Evolutionary conservation across 306 rosid genomes (phyloP).

Genomic region (Glycine tomentella): DNA sequence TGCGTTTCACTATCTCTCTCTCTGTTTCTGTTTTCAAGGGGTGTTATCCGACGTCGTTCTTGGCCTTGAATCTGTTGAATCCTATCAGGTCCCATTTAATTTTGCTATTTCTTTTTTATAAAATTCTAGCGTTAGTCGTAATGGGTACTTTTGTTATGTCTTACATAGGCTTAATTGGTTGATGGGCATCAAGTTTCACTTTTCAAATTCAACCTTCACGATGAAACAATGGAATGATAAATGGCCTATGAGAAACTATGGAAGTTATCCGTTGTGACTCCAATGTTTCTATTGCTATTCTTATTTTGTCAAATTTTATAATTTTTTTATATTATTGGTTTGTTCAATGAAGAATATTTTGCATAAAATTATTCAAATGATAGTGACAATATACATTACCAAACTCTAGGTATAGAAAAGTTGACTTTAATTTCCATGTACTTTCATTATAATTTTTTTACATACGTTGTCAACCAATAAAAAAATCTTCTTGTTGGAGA

Average conservation of each 20-base stretch:
- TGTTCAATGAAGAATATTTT: not conserved
- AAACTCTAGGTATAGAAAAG: no score
- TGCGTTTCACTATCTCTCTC: not conserved
- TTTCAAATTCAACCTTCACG: conserved; percentile 23
- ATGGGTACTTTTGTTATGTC: conserved; percentile 22
- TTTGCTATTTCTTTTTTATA: not conserved
- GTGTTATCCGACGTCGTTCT: conserved; percentile 88
- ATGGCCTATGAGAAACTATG: not conserved
- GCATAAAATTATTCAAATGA: not conserved
- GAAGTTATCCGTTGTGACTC: not conserved
- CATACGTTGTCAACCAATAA: no score
- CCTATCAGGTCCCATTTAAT: conserved; percentile 66
- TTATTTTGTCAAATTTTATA: not conserved
- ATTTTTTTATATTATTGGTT: not conserved
- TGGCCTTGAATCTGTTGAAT: conserved; percentile 87
- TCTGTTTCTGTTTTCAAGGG: conserved; percentile 54
- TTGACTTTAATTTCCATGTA: no score
- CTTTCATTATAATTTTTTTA: no score
- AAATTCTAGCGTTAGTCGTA: conserved; percentile 1
- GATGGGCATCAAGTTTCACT: not conserved
- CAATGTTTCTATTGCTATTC: not conserved
- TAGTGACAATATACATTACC: not conserved
- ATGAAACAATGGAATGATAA: not conserved
- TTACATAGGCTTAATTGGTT: conserved; percentile 21
- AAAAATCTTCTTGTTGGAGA: no score